Evolutionary conservation across 2,329 filamentous ascomycete genomes (phyloP), one percentile per base, ranked within the genome.

Genomic region (Fusarium decemcellulare): DNA sequence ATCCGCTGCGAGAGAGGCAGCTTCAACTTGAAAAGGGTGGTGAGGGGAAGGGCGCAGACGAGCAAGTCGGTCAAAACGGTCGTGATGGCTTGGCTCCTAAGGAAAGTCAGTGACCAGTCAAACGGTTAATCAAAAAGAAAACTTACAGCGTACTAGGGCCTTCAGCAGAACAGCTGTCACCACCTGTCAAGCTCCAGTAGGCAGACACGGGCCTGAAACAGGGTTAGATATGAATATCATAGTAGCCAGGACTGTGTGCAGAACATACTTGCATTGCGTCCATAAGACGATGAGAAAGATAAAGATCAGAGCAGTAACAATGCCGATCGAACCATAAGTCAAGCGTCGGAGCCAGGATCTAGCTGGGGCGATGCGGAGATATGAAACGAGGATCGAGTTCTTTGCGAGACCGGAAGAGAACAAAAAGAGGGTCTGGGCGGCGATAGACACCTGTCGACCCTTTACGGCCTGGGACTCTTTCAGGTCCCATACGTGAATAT

Each of bases 341-440:
- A 77, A 58, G 3, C 74, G 74, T 6, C 76, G 74, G 48, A 83
- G 81, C 75, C 69, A 73, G 3, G 77, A 77, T 5, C 72, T 65
- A 10, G 63, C 53, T 0, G 77, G 76, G 2, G 80, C 81, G n/a
- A 83, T 78, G 11, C 81, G 75, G 3, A 82, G 72, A 60, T 83
- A 83, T 32, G 78, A 80, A 5, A 77, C 59, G 3, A 83, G 74
- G 32, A 83, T 83, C 2, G 81, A 83, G 3, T 79, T 57, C 61
- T 83, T 83, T 16, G 80, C 76, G 2, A 82, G 63, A 1, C 74
- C 75, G 0, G 81, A 82, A 7, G 80, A 76, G 23, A 81, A 77
- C 8, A 82, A 48, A 61, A 83, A 83, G 8, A 82, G 69, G 15
- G 77, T 78, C 70, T 83, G 81, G 2, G 73, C 79, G 7, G 80